phyloP scores from a whole-genome alignment of 805 yeast species.

The Candida ovalis region DNA sequence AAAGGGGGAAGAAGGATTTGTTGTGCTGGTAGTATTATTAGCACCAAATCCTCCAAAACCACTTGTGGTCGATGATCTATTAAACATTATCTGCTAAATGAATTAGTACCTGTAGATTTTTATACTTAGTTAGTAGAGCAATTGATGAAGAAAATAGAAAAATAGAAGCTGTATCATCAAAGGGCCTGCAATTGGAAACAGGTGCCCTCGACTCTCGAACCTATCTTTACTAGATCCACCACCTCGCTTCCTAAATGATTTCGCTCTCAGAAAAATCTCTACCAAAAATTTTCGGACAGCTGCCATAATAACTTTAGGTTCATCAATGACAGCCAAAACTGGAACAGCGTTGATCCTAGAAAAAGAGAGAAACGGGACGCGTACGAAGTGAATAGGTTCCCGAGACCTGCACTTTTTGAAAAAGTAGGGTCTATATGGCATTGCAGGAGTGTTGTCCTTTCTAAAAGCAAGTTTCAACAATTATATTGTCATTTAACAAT shows the following conservation, averaged over 20 bases:
- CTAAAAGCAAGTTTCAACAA: too few species aligned
- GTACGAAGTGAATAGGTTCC: background rate
- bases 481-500: slow-evolving; percentile 11
- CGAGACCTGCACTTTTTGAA: too few species aligned
- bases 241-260: too few species aligned
- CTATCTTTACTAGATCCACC: too few species aligned
- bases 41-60: slow-evolving; percentile 49
- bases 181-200: too few species aligned
- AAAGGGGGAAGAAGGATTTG: background rate
- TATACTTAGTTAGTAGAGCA: background rate
- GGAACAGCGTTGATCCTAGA: background rate
- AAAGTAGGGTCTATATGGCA: too few species aligned
- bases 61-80: slow-evolving; percentile 37
- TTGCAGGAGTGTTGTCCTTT: too few species aligned
- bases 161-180: too few species aligned
- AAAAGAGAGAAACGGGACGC: background rate
- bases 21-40: slow-evolving; percentile 3
- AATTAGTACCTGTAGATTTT: background rate
- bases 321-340: background rate
- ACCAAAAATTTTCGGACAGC: background rate
- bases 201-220: too few species aligned
- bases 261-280: too few species aligned
- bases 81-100: slow-evolving; percentile 39
- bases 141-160: too few species aligned
- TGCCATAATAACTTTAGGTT: background rate